phyloP scores from a whole-genome alignment of 768 basidiomycete genomes.

The Leccinum fibrillosum region DNA sequence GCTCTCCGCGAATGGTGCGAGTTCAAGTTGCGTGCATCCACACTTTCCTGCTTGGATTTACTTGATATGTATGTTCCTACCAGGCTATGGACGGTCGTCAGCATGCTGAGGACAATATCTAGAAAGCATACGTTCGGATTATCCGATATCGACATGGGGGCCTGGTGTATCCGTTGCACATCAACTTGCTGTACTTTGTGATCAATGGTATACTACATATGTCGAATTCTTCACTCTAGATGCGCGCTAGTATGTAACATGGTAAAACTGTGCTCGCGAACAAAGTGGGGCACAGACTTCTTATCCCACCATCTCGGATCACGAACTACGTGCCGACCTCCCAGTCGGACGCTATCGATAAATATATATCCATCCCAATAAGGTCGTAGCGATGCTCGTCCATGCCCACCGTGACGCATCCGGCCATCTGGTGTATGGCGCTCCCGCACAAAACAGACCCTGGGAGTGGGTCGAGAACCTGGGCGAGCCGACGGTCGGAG shows the following conservation, averaged over 20 bases:
- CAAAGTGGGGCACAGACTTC: too few species aligned
- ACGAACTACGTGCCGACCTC: slow-evolving; percentile 52
- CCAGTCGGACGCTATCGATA: slow-evolving; percentile 41
- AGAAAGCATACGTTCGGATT: slow-evolving; percentile 54
- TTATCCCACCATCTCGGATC: slow-evolving; percentile 33
- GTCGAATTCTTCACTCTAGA: too few species aligned
- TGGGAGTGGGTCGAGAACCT: slow-evolving; percentile 60
- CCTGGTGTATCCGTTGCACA: too few species aligned
- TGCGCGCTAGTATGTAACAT: too few species aligned
- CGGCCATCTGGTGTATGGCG: slow-evolving; percentile 50
- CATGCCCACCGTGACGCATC: slow-evolving; percentile 53
- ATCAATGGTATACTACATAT: too few species aligned
- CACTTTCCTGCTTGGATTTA: slow-evolving; percentile 47
- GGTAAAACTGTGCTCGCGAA: too few species aligned
- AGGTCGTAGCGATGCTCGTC: slow-evolving; percentile 52
- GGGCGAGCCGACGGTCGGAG: slow-evolving; percentile 3
- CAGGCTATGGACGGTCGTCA: neutral
- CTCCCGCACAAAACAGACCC: slow-evolving; percentile 65
- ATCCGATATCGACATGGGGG: neutral
- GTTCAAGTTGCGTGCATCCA: slow-evolving; percentile 16
- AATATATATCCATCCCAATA: too few species aligned
- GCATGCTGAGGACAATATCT: neutral
- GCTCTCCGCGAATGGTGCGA: slow-evolving; percentile 46
- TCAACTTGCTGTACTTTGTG: too few species aligned
- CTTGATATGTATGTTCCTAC: slow-evolving; percentile 37